phyloP scores from a whole-genome alignment of 306 rosid genomes.

The Lablab purpureus region DNA sequence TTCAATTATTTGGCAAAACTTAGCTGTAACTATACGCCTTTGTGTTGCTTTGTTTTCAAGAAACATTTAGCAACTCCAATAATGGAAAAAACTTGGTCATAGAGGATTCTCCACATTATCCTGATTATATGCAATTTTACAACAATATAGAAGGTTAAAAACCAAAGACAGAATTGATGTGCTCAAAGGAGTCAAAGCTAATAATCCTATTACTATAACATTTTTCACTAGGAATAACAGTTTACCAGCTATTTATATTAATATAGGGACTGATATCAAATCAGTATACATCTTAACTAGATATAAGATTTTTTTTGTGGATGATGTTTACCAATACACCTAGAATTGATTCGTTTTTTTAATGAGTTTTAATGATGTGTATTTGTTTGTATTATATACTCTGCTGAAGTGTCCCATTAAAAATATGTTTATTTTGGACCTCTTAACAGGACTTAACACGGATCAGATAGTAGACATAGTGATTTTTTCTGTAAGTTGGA shows the following conservation, averaged over 20 bases:
- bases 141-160: background rate
- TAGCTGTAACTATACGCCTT: background rate
- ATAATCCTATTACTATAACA: background rate
- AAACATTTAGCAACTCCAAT: conserved; percentile 1
- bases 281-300: background rate
- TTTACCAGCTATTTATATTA: background rate
- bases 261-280: background rate
- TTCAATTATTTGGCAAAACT: background rate
- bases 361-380: too few species aligned
- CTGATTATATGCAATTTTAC: background rate
- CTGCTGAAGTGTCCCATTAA: too few species aligned
- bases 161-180: background rate
- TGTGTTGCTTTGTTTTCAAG: background rate
- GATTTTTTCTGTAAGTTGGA: too few species aligned
- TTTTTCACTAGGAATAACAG: background rate
- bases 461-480: too few species aligned
- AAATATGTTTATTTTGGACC: too few species aligned
- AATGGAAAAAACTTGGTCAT: background rate
- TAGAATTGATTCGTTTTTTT: too few species aligned
- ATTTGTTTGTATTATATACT: too few species aligned
- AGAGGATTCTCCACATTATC: background rate
- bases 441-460: too few species aligned
- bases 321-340: background rate
- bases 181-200: background rate
- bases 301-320: background rate